Base-by-base conservation (phyloP, 495 filamentous ascomycete genomes). In the Talaromyces borbonicus region DNA sequence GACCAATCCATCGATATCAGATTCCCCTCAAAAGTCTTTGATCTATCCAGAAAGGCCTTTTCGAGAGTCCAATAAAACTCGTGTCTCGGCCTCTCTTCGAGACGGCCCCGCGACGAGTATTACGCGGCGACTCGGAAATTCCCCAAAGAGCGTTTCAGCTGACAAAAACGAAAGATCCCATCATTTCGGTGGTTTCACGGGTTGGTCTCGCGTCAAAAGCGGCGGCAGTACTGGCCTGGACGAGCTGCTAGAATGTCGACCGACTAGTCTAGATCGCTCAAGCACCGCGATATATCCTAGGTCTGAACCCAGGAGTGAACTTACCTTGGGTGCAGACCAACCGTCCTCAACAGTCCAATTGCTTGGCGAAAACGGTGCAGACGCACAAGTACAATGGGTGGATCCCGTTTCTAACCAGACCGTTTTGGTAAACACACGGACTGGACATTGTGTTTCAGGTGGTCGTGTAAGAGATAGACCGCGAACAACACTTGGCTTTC, bases 151-250 rank as follows among this genome's bases (percentile, higher is more conserved):
- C n/a, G 25, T 19, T 31, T 4, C 30, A 8, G 0, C 19, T 15
- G 22, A 12, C n/a, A 36, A 25, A 4, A 46, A 46, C n/a, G 25
- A 46, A n/a, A 6, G 14, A 5, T 25, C 19, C 1, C 27, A 25
- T 6, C 22, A 46, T 7, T 46, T 35, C 9, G 26, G 24, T 20
- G 37, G 50, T 9, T 87, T 90, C 47, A 60, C 66, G 43, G 57
- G 56, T 3, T 92, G 85, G 83, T 78, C 79, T 24, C 75, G 77
- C 41, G 68, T 87, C 18, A 93, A 90, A 59, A 70, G 68, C 19
- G 75, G 76, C 3, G 73, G 63, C 18, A 45, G 49, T 2, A n/a
- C 27, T 23, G 22, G n/a, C 18, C 14, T 49, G 6, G 43, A 30
- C 4, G 41, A 46, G 11, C 36, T 46, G 9, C 29, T 46, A 8